Evolutionary conservation across 192 early-diverging fungal genomes (phyloP).

Genomic region (Dissophora globulifera): DNA sequence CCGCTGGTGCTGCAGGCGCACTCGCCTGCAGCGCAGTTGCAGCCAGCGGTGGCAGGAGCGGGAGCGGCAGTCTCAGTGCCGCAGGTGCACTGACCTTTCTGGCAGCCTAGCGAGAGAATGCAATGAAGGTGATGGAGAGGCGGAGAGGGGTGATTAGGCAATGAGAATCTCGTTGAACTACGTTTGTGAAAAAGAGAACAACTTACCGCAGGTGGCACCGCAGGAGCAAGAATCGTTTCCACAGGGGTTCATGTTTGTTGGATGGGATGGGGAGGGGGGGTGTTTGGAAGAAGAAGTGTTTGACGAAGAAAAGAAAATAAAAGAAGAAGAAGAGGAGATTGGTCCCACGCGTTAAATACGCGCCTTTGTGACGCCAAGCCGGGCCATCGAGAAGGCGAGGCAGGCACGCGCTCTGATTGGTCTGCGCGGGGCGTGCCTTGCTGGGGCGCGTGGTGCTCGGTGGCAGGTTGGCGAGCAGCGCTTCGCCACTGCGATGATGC

Average conservation of each 20-base stretch:
- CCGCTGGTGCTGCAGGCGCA: constrained; percentile 32
- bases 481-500: too few species aligned
- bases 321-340: too few species aligned
- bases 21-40: constrained; percentile 15
- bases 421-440: too few species aligned
- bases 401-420: too few species aligned
- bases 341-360: too few species aligned
- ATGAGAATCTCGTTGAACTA: not conserved
- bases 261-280: not conserved
- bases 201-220: constrained; percentile 44
- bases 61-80: constrained; percentile 32
- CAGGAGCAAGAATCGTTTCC: constrained; percentile 53
- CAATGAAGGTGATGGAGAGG: not conserved
- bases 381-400: too few species aligned
- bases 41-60: constrained; percentile 2
- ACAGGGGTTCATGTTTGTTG: constrained; percentile 47
- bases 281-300: not conserved
- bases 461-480: too few species aligned
- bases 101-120: constrained; percentile 18
- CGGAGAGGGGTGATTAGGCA: not conserved
- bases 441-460: too few species aligned
- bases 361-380: too few species aligned
- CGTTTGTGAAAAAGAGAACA: not conserved
- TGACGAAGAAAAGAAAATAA: too few species aligned
- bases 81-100: too few species aligned